Base-by-base conservation (phyloP, 768 basidiomycete species). In the Suillus luteus region DNA sequence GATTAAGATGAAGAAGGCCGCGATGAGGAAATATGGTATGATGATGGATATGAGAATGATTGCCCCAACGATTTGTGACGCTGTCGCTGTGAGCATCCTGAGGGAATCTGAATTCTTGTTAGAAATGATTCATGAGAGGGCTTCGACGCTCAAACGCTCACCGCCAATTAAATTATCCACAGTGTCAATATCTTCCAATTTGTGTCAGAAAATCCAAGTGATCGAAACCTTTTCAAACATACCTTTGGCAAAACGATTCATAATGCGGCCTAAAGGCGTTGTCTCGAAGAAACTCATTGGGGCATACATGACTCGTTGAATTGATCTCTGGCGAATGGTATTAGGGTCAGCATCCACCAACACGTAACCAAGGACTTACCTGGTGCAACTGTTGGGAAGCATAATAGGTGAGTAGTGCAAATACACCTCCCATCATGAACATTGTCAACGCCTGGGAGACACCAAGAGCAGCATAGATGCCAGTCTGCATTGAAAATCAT, bases 221-320 rank as follows among this genome's bases (percentile, higher is more conserved):
- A n/a, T 55, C 19, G 19, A 55, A 7, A 55, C 33, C 33, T n/a
- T 55, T n/a, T n/a, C 2, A n/a, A 38, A 62, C 62, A 67, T 71
- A 83, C 87, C 88, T 79, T 94, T 93, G 1, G 92, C 88, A 73
- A 97, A 93, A 17, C 93, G 86, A 73, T 95, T 95, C 85, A 94
- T 90, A 66, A 97, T 92, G 12, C 93, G 86, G 17, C 95, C 95
- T 24, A 92, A 81, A 7, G 92, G 92, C 82, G 91, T 92, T 1
- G 89, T 94, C 71, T 96, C 95, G 71, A 94, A 96, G 79, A 94
- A 95, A 8, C 86, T 87, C 89, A 93, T 94, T 0, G 93, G 93
- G 0, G 93, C 92, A 72, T 88, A 85, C 83, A 96, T 85, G 55
- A 95, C 84, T 24, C 88, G 85, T 9, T 79, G 76, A 61, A 92